A percentile compares a stretch with the other conserved stretches of the same genome.
Evolutionary conservation across 176 grass and related monocot genomes (phyloP).

Genomic region (Bonia amplexicaulis): DNA sequence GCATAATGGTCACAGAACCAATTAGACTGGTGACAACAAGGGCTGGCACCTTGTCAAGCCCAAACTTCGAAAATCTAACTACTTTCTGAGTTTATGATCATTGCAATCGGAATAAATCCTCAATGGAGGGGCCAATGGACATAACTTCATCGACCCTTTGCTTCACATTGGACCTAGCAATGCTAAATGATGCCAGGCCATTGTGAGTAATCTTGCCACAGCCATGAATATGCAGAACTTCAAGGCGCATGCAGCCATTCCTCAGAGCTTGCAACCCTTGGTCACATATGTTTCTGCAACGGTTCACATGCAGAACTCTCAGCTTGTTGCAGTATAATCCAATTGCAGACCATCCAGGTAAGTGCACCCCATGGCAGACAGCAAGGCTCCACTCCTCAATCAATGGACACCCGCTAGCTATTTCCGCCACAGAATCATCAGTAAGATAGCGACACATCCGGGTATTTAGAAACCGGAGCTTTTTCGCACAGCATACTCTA

Average conservation of each 20-base stretch:
- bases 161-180: constrained; percentile 54
- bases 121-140: constrained; percentile 54
- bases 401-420: constrained; percentile 64
- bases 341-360: constrained; percentile 71
- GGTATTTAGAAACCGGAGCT: constrained; percentile 60
- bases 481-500: constrained; percentile 42
- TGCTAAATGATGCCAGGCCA: constrained; percentile 62
- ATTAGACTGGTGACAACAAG: background rate
- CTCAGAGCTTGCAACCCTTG: constrained; percentile 54
- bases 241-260: constrained; percentile 46
- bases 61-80: background rate
- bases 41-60: constrained; percentile 1
- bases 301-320: constrained; percentile 73
- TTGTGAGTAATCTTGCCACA: constrained; percentile 48
- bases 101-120: constrained; percentile 50
- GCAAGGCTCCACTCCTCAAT: constrained; percentile 83
- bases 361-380: constrained; percentile 62
- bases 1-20: background rate
- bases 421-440: constrained; percentile 52
- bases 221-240: constrained; percentile 62
- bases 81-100: constrained; percentile 17
- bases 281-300: constrained; percentile 65
- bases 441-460: constrained; percentile 63
- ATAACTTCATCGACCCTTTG: constrained; percentile 54
- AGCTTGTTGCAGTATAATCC: constrained; percentile 53